Evolutionary conservation across 2,329 filamentous ascomycete genomes (phyloP).

Genomic region (Venturia effusa): DNA sequence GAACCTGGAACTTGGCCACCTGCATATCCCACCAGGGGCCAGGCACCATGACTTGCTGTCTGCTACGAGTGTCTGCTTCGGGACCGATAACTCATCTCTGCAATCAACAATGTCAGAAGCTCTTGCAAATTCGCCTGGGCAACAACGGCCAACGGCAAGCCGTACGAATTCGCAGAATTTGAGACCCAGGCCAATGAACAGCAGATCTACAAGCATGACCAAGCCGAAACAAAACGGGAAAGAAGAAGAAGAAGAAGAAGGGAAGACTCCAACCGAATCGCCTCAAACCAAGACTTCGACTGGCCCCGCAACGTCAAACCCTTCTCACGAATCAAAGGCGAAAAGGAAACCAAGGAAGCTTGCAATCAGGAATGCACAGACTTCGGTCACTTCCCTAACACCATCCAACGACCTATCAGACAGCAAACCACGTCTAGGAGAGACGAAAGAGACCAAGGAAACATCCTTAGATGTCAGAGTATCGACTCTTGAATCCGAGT

Average conservation of each 20-base stretch:
- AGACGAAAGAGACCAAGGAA: not conserved
- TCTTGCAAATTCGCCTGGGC: not conserved
- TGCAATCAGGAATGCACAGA: not conserved
- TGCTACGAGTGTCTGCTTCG: not conserved
- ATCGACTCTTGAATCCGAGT: not conserved
- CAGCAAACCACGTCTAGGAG: too few species aligned
- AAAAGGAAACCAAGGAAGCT: constrained; percentile 1
- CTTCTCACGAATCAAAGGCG: not conserved
- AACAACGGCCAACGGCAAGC: not conserved
- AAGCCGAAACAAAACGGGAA: too few species aligned
- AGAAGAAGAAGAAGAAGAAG: too few species aligned
- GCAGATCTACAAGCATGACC: not conserved
- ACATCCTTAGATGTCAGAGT: not conserved
- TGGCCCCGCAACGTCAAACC: not conserved
- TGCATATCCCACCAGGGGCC: not conserved
- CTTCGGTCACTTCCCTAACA: not conserved
- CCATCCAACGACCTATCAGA: not conserved
- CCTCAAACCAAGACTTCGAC: not conserved
- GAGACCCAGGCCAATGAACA: not conserved
- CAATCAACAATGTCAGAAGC: not conserved
- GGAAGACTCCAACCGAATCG: too few species aligned
- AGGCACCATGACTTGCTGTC: not conserved
- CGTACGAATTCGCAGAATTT: not conserved
- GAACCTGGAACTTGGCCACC: not conserved
- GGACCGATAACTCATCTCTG: not conserved